These are phyloP conservation scores for Candida sp. DNA, from an alignment of 1,139 yeast species.

Conservation along the genomic window DNA sequence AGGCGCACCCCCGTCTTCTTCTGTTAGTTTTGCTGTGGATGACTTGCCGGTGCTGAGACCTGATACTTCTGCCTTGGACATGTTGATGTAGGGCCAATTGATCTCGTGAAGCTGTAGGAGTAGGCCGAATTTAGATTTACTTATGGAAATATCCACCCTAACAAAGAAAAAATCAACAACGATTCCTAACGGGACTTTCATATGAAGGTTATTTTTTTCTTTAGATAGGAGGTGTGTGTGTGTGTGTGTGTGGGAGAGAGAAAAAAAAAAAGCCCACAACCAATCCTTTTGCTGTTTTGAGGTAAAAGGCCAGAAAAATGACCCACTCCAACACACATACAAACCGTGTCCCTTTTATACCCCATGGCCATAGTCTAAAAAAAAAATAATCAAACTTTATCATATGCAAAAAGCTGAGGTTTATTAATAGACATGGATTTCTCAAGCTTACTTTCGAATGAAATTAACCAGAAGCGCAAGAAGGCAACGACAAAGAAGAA, in stretches of 20 bases:
- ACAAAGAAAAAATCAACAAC: conserved; percentile 1
- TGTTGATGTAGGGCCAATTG: background rate
- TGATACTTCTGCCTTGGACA: conserved; percentile 9
- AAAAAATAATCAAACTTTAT: background rate
- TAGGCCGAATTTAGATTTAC: background rate
- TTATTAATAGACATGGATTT: conserved; percentile 14
- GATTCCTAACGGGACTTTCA: background rate
- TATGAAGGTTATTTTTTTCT: background rate
- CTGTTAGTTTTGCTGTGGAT: background rate
- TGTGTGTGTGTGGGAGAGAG: background rate
- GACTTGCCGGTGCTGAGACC: background rate
- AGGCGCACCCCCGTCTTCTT: background rate
- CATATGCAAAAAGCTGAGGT: background rate
- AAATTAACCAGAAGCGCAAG: conserved; percentile 15
- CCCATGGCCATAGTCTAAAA: background rate
- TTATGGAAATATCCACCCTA: conserved; percentile 1
- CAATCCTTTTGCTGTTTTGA: background rate
- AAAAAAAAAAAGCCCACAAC: background rate
- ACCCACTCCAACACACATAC: background rate
- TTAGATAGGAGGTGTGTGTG: background rate
- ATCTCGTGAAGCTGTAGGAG: conserved; percentile 1
- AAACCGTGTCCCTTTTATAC: background rate
- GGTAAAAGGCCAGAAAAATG: background rate
- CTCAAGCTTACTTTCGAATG: conserved; percentile 19
- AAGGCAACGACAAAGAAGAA: conserved; percentile 15